These are phyloP conservation scores for Rubia tinctorum DNA, from an alignment of 305 asterid species.

Conservation along the genomic window DNA sequence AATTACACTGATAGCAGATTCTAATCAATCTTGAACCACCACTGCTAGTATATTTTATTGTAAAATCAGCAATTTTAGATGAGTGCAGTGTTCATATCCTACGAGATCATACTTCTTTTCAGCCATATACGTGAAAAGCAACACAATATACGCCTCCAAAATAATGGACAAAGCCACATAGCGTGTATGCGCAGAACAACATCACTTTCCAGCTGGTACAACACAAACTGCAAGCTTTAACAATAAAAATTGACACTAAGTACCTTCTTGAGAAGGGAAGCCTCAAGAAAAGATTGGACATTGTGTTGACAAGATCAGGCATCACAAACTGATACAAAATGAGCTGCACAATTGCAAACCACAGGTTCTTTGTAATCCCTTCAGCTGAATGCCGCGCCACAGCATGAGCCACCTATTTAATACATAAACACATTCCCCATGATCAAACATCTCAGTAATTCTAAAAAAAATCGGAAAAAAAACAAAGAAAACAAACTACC, in stretches of 20 bases:
- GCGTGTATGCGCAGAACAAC: neutral
- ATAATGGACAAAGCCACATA: neutral
- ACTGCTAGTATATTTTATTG: neutral
- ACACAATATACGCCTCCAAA: neutral
- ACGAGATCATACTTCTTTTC: no score
- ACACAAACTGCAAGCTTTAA: neutral
- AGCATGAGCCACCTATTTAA: conserved; percentile 80
- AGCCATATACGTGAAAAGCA: neutral
- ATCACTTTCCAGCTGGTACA: neutral
- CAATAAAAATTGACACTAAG: neutral
- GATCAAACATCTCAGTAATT: neutral
- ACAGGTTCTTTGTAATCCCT: conserved; percentile 70
- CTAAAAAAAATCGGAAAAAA: neutral
- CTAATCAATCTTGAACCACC: neutral
- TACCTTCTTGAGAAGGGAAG: conserved; percentile 95
- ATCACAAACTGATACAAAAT: conserved; percentile 72
- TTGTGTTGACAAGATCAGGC: conserved; percentile 78
- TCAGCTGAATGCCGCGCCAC: conserved; percentile 90
- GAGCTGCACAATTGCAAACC: conserved; percentile 75
- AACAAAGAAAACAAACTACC: conserved; percentile 30
- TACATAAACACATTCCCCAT: conserved; percentile 9
- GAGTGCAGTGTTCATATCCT: neutral
- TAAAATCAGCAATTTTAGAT: neutral
- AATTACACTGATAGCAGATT: neutral
- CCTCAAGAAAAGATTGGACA: conserved; percentile 73